Base-by-base conservation (phyloP, 306 rosid species). In the Styphnolobium japonicum region DNA sequence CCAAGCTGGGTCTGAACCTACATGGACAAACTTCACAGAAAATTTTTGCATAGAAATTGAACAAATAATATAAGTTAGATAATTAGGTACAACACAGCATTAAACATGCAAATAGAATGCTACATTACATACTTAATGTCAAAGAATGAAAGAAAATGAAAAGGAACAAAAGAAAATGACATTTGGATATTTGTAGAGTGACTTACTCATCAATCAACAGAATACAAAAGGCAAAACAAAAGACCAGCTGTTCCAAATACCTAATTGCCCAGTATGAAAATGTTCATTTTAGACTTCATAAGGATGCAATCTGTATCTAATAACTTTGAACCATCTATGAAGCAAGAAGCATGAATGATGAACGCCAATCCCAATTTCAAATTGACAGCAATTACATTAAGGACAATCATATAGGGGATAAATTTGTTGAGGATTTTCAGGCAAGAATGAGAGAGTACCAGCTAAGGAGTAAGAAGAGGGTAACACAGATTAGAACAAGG, bases 391-490 rank as follows among this genome's bases (percentile, higher is more conserved):
- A 42, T 22, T 18, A 6, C 49, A 75, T 48, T 10, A 33, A 37
- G 16, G 4, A 31, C n/a, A 48, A 27, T 18, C 62, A 48, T 1
- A 45, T 5, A 33, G 61, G 9, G 68, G 19, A 18, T 11, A 63
- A 1, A 49, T 57, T n/a, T 9, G 42, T 19, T n/a, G n/a, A n/a
- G 2, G 21, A 7, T 43, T 66, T 63, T 14, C 6, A 62, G 77
- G 1, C 5, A 66, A 82, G 71, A 73, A 73, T 36, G 68, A 88
- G 22, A 80, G 49, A 63, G 14, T 87, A 95, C 98, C 98, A 93
- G 90, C 91, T 93, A 68, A 95, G 94, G 43, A 95, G 99, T 16
- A 85, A 72, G 81, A 95, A 93, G 74, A 95, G 98, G 80, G 94
- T 79, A 2, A 76, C 65, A 3, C 92, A 83, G 78, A 92, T 91